Evolutionary conservation across 2,329 filamentous ascomycete species (phyloP), one percentile per base, ranked within the genome.

Genomic region (Fusarium dimerum): DNA sequence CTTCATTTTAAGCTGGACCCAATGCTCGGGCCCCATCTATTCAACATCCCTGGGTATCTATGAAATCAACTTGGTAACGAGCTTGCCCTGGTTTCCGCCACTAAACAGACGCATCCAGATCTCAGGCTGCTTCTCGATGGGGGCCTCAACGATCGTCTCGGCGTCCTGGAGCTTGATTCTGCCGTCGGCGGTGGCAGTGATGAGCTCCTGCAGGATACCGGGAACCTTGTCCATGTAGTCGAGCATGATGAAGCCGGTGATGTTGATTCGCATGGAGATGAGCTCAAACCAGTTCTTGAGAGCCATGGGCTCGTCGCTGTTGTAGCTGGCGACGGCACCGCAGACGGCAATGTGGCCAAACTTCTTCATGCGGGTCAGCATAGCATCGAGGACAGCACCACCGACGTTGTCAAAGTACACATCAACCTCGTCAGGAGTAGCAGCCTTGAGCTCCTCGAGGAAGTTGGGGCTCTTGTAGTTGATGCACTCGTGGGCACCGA

Each of bases 401-500:
- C 65, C 65, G 17, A 67, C 65, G 30, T 67, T 67, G 56, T 67
- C 65, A 42, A 67, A 67, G 54, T 66, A 67, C 3, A 67, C 57
- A 40, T 67, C 64, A 5, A 67, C 65, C 45, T 67, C 64, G 6
- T 66, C 51, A 1, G 64, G 64, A 0, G 65, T 67, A 30, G 47
- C 65, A 3, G 51, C 54, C 51, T 64, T 66, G 40, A 67, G 57
- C 1, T 67, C 65, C 51, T 65, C 56, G 2, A 54, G 30, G 45
- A 67, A 67, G 20, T 59, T 67, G 38, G 63, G 64, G 50, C 63
- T 67, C 56, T 67, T 67, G 54, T 67, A 67, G 62, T 67, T 64
- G 50, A 67, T 50, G 45, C 64, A 66, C 38, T 62, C 64, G 29
- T 67, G 59, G 0, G 65, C 65, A 3, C 65, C 65, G 0, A 67